Evolutionary conservation across 257 asterid species (phyloP), one percentile per base, ranked within the genome.

Genomic region (Solanum neorickii): DNA sequence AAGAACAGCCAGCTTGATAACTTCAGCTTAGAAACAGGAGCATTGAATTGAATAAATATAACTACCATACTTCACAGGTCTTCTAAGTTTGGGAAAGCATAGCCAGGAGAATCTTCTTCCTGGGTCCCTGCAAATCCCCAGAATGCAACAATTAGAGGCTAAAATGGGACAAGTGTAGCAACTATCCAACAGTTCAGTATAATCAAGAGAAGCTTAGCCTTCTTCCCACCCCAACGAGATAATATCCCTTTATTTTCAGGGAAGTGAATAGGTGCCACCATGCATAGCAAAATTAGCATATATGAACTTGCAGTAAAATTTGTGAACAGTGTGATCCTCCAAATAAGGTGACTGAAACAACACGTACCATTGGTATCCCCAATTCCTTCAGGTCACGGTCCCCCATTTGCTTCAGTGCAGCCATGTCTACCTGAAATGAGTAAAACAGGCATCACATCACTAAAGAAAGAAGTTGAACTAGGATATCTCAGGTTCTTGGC

Each of bases 351-450:
- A 80, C 41, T 42, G 56, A 83, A 75, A 87, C 72, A 18, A 31
- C 27, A 66, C 44, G 12, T 95, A 95, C 98, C 96, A 93, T 93
- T 39, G 98, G 98, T 87, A 95, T 92, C 75, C 98, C 98, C 91
- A 95, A 46, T 87, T 94, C 97, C 90, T 94, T 95, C 29, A 94
- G 93, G 89, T 94, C 98, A 9, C 66, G 49, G 82, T 95, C 98
- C 65, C 95, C 94, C 95, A 94, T 94, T 91, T 94, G 98, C 90
- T 86, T 95, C 92, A 94, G 80, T 74, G 90, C 94, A 72, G 91
- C 91, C 95, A 95, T 93, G 87, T 95, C 98, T 56, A 95, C 92
- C 98, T 95, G 93, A 90, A 88, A 84, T 23, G 86, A 31, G 88
- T 68, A 62, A 89, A 44, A 82, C 25, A 83, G 20, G 72, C 31